phyloP scores from a whole-genome alignment of 805 yeast species.

The Teunomyces aglyptinius region DNA sequence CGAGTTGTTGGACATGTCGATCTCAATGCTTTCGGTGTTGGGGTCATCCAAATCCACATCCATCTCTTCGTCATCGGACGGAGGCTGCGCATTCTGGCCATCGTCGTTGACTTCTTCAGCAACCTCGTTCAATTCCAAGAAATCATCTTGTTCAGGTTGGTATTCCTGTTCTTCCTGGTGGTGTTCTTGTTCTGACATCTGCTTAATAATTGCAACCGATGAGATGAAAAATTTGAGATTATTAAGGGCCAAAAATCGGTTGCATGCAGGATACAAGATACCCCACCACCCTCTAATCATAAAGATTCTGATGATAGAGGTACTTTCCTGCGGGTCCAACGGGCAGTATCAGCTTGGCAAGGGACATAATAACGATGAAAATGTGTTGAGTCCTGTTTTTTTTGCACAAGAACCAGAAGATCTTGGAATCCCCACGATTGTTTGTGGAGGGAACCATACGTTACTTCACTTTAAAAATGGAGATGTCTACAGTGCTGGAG shows the following conservation, averaged over 20 bases:
- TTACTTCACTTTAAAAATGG: slow-evolving; percentile 56
- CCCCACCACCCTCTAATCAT: too few relatives aligned
- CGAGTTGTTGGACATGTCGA: slow-evolving; percentile 89
- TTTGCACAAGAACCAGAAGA: slow-evolving; percentile 10
- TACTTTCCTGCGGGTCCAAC: slow-evolving; percentile 78
- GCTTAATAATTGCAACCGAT: slow-evolving; percentile 4
- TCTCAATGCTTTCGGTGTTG: slow-evolving; percentile 55
- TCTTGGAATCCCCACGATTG: slow-evolving; percentile 30
- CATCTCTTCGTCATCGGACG: slow-evolving; percentile 39
- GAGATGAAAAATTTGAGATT: slow-evolving; percentile 3
- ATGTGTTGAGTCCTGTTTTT: slow-evolving; percentile 14
- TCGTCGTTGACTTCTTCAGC: slow-evolving; percentile 34
- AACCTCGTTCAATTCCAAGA: slow-evolving; percentile 27
- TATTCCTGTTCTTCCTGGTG: slow-evolving; percentile 7
- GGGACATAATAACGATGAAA: slow-evolving; percentile 47
- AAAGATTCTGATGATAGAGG: slow-evolving; percentile 3
- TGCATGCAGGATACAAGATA: neutral
- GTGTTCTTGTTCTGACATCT: slow-evolving; percentile 10
- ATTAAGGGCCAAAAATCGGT: neutral
- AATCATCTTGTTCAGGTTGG: slow-evolving; percentile 27
- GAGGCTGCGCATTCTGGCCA: slow-evolving; percentile 20
- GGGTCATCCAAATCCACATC: slow-evolving; percentile 37
- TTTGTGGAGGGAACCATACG: slow-evolving; percentile 89
- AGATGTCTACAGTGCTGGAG: slow-evolving; percentile 56
- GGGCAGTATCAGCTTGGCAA: slow-evolving; percentile 76